Evolutionary conservation across 202 grass and related monocot species (phyloP).

Genomic region (Zizania palustris): DNA sequence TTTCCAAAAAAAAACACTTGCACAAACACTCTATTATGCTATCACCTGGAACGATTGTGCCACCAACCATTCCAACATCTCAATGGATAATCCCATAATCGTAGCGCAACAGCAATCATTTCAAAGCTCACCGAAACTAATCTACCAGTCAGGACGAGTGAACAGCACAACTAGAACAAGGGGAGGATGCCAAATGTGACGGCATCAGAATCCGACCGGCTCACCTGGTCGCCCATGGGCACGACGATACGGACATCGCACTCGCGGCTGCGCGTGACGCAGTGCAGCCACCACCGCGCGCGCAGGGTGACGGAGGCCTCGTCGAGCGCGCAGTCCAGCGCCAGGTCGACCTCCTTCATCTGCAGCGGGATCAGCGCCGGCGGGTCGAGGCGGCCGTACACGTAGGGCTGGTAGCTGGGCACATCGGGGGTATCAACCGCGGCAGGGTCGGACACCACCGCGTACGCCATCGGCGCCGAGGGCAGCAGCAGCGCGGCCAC

Average conservation of each 20-base stretch:
- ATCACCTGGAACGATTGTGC: slow-evolving; percentile 4
- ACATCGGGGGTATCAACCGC: slow-evolving; percentile 90
- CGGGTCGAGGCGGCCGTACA: slow-evolving; percentile 79
- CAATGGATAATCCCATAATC: neutral
- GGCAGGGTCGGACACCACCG: slow-evolving; percentile 69
- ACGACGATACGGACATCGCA: slow-evolving; percentile 73
- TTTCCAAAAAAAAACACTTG: neutral
- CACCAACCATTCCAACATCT: slow-evolving; percentile 26
- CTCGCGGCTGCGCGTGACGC: slow-evolving; percentile 69
- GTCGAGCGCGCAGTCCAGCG: slow-evolving; percentile 72
- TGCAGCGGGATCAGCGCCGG: slow-evolving; percentile 88
- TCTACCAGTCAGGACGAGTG: neutral
- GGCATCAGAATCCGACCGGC: slow-evolving; percentile 15
- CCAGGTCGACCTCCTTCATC: slow-evolving; percentile 80
- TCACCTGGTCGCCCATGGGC: slow-evolving; percentile 85
- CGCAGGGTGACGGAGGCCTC: slow-evolving; percentile 56
- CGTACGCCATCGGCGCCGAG: slow-evolving; percentile 71
- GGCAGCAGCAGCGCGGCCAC: slow-evolving; percentile 52
- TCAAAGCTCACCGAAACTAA: slow-evolving; percentile 30
- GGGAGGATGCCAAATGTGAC: neutral
- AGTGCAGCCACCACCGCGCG: slow-evolving; percentile 85
- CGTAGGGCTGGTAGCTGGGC: slow-evolving; percentile 96
- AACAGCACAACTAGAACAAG: neutral
- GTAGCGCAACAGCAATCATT: slow-evolving; percentile 23
- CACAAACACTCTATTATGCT: neutral